Base-by-base conservation (phyloP, 306 rosid genomes). In the Abrus pulchellus region DNA sequence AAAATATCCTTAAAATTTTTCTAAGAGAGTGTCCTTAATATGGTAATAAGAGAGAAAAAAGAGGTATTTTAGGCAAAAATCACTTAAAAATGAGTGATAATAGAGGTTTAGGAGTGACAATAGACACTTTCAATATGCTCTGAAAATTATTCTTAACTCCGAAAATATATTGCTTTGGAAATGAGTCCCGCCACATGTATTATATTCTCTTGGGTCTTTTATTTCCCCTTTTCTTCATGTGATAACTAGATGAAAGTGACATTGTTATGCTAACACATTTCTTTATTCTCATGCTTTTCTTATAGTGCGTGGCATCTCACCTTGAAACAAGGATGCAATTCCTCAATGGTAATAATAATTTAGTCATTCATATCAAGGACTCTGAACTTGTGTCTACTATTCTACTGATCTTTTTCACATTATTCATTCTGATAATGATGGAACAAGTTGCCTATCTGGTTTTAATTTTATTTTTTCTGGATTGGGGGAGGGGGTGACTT, bases 281-380 rank as follows among this genome's bases (percentile, higher is more conserved):
- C 34, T 34, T 2, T 84, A 40, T 20, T 61, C 77, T 64, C 53
- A 13, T 64, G 38, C 48, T 36, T 74, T 83, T 63, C 69, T 78
- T 83, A 61, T 87, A 94, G 97, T 91, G 94, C 69, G 94, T 91
- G 65, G 98, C 98, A 6, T 91, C 98, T 80, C 94, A 94, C 79
- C 90, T 93, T 14, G 91, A 91, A 50, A 94, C 98, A 32, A 88
- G 93, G 85, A 88, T 88, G 89, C 69, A 80, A 76, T 94, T 94
- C 86, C 91, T 92, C 5, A 87, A 91, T 5, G 98, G 97, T 94
- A 94, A 88, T 85, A 41, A 38, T 66, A 10, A 54, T 82, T 53
- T 74, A 76, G 61, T 83, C 77, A 72, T 86, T 64, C 30, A 68
- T 80, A 34, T 52, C 9, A 52, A 65, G 45, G 27, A 76, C 45